Percentiles rank a stretch among this genome's conserved stretches.
phyloP scores from a whole-genome alignment of 2,329 filamentous ascomycete species.

The Pleomassaria siparia region DNA sequence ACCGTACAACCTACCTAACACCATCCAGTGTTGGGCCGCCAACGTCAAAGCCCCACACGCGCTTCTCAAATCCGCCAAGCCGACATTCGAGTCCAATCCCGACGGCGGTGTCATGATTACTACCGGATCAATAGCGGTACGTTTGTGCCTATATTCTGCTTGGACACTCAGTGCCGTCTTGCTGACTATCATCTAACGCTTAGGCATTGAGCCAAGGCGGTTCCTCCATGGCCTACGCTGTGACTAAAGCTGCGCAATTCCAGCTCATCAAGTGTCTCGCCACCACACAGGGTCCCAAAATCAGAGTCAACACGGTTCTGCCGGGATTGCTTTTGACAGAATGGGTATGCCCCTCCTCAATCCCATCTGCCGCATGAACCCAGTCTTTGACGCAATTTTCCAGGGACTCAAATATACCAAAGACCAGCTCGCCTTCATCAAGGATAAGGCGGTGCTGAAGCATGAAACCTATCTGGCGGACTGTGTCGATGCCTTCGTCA shows the following conservation, averaged over 20 bases:
- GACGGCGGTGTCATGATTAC: constrained; percentile 66
- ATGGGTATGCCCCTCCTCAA: constrained; percentile 36
- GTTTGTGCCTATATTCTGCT: constrained; percentile 23
- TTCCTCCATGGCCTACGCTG: constrained; percentile 69
- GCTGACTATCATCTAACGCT: not conserved
- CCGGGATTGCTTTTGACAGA: constrained; percentile 66
- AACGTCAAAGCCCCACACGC: constrained; percentile 58
- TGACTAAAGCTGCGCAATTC: constrained; percentile 74
- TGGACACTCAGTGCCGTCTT: not conserved
- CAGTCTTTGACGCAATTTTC: not conserved
- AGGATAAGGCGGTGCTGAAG: constrained; percentile 62
- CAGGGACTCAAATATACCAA: constrained; percentile 59
- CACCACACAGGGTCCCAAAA: constrained; percentile 61
- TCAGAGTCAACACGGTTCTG: constrained; percentile 65
- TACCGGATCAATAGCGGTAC: constrained; percentile 62
- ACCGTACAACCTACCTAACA: constrained; percentile 7
- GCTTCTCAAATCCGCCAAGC: constrained; percentile 59
- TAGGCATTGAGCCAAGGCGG: constrained; percentile 54
- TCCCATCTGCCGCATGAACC: too few species aligned
- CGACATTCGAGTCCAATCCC: constrained; percentile 61
- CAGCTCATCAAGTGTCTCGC: constrained; percentile 69
- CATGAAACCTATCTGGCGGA: constrained; percentile 57
- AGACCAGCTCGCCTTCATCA: constrained; percentile 58
- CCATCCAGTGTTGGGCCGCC: constrained; percentile 58
- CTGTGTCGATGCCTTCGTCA: constrained; percentile 58